Evolutionary conservation across 768 basidiomycete genomes (phyloP), one percentile per base, ranked within the genome.

Genomic region (Leccinum boreale): DNA sequence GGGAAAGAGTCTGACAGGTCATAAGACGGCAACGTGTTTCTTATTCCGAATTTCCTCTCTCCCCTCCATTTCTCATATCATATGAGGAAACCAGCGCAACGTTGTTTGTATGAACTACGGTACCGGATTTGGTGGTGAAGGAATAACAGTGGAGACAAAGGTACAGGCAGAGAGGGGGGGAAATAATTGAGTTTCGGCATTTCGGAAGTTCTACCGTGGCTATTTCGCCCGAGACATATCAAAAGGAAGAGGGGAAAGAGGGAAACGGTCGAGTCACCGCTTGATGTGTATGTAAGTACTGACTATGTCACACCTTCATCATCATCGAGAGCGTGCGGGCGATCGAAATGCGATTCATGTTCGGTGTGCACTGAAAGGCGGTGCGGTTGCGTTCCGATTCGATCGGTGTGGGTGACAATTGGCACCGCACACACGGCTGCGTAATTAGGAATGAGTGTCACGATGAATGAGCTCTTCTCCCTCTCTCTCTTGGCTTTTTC

Each of bases 1-100:
- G 19, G 42, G 42, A 19, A 44, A 44, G 50, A 56, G 49, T 59
- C 56, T 58, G 63, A 65, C 68, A 69, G 57, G 51, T 57, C 52
- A 46, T 53, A 46, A 45, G 54, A 65, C 53, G 36, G 42, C 64
- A 66, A 63, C 64, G 64, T 59, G 63, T 65, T 47, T 24, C 19
- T 45, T 11, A 14, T 21, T 52, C 21, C 42, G 42, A 44, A 44
- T 26, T 21, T 24, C 21, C 23, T 24, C 7, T 46, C 39, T 2
- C 19, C 45, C 14, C 23, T 46, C 23, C 45, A 14, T 46, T 46
- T 46, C 24, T 19, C 19, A 19, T 44, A 19, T 46, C 14, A 46
- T 24, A 24, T 24, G 23, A 5, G 12, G 9, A 14, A 21, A 21
- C 23, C 23, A 46, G 45, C 14, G 23, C 21, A 46, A 46, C 45